Conservation (phyloP, 2,329 filamentous ascomycete species). For the Colletotrichum plurivorum region DNA sequence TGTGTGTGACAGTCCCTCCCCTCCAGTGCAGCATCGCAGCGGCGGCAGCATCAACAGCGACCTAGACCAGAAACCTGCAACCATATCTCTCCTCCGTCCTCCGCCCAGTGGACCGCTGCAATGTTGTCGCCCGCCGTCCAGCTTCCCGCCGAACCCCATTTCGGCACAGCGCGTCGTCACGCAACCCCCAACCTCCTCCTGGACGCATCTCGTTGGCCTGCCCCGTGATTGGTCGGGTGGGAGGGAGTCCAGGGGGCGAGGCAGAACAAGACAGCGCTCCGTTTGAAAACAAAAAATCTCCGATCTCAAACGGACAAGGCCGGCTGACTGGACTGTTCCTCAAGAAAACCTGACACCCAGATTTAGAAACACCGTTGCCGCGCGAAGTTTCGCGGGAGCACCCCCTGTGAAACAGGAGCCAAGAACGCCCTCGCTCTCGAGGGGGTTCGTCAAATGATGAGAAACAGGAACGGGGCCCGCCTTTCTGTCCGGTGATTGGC, state of each 20-base stretch:
- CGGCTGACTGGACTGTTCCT: constrained; percentile 23
- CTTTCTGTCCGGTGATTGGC: constrained; percentile 5
- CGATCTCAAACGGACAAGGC: constrained; percentile 24
- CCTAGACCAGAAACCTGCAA: neutral
- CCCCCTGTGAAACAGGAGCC: constrained; percentile 38
- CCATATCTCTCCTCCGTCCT: neutral
- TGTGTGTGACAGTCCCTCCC: neutral
- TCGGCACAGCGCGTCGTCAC: neutral
- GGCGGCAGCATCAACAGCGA: neutral
- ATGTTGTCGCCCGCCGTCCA: neutral
- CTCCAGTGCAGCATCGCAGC: constrained; percentile 6
- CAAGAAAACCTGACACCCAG: constrained; percentile 21
- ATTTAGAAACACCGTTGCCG: constrained; percentile 28
- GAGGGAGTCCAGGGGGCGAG: neutral
- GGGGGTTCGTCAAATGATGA: constrained; percentile 18
- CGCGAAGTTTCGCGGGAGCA: neutral
- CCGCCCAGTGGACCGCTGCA: neutral
- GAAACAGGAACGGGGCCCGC: neutral
- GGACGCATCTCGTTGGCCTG: neutral
- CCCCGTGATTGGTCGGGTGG: constrained; percentile 23
- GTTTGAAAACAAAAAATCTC: constrained; percentile 26
- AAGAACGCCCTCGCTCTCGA: neutral
- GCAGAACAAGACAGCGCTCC: no score
- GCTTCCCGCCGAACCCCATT: constrained; percentile 1
- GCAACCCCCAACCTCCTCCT: constrained; percentile 7